Base-by-base conservation (phyloP, 495 filamentous ascomycete genomes). In the Talaromyces ruber region DNA sequence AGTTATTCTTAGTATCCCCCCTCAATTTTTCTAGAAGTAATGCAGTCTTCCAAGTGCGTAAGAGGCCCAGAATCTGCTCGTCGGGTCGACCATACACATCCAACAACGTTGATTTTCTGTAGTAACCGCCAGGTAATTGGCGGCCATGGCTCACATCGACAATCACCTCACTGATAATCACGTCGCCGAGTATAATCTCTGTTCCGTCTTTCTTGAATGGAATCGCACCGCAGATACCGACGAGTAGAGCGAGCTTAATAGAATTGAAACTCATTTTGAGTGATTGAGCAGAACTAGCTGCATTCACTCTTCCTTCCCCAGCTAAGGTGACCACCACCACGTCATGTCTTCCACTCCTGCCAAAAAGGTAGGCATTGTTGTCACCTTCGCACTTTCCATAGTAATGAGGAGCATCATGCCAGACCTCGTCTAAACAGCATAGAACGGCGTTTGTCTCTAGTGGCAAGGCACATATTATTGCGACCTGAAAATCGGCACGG, bases 151-250 rank as follows among this genome's bases (percentile, higher is more conserved):
- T 72, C 58, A 74, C 71, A 52, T 78, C 66, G 2, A 77, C 62
- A 0, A 76, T 53, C 1, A 60, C 64, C 0, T 69, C 68, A 65
- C 75, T 76, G 12, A 81, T 71, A 14, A 81, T 60, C 1, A 81
- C 77, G 60, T 82, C 77, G 14, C 78, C 78, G 0, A 79, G 61
- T 6, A 76, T 34, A 3, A 75, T 64, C 14, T 71, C 66, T 2
- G 58, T 6, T 72, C 37, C 2, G 8, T 62, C 52, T 9, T 45
- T 43, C 18, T 25, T 45, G 6, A 73, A 53, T 1, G 71, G 71
- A 6, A 68, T 54, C 2, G 45, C 71, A 7, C 73, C 71, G 51
- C 72, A 74, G 22, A 75, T 56, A 2, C 72, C 71, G 6, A 74
- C 69, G 1, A 72, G 53, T 3, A 74, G 58, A 0, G 61, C 64